Base-by-base conservation (phyloP, 2,329 filamentous ascomycete species). In the Colletotrichum phormii region DNA sequence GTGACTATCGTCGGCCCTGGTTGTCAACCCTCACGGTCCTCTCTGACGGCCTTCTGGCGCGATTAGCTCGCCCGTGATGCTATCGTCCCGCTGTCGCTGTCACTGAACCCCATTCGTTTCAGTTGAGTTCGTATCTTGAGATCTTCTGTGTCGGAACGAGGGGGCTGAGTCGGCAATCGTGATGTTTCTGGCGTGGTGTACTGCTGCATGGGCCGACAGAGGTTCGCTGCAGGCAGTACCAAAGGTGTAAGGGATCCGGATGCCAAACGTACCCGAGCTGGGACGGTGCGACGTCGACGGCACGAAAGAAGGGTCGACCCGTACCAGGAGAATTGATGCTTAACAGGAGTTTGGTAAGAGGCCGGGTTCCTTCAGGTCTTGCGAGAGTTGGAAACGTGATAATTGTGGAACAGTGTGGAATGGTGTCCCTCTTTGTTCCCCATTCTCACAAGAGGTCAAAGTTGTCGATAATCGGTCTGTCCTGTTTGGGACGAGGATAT, bases 101-200 rank as follows among this genome's bases (percentile, higher is more conserved):
- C 63, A 13, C 51, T n/a, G 42, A 12, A 35, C 15, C 58, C 64
- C 53, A 49, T 29, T 46, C 13, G 70, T 72, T 72, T 72, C 70
- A 72, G 69, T 72, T 58, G 70, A 64, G 70, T 64, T 55, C 53
- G 70, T 70, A 64, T 70, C 65, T 72, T 15, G 59, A 64, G 15
- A 18, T 53, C n/a, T 63, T 37, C 15, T 22, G 49, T 24, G 49
- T 31, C 13, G 54, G 31, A 35, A 35, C 29, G 49, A 37, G 22
- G 67, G 64, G 65, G 58, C 69, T 65, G 55, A 72, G 53, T 70
- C 65, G 54, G 42, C 35, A 22, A 60, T 49, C 53, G 35, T 22
- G 33, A 49, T 46, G 60, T 70, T 69, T 60, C 69, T 69, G 54
- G 59, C 53, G 58, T 31, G 58, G 13, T 57, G 35, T 57, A 5